Percentiles rank a stretch among this genome's conserved stretches.
Evolutionary conservation across 345 rosid species (phyloP).

Genomic region (Eucalyptus tenuipes): DNA sequence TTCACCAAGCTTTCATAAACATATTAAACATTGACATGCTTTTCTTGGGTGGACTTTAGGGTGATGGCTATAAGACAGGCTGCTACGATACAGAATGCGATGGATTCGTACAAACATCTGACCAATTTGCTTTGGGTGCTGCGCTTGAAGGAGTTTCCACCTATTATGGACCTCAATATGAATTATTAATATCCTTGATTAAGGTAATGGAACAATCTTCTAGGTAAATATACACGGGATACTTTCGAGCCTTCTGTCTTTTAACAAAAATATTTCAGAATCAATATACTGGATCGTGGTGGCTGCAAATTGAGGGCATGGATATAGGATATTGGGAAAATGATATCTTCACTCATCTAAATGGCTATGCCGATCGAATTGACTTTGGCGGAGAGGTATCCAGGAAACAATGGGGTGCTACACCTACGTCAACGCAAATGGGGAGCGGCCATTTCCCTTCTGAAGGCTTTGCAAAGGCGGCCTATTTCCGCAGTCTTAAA

Average conservation of each 20-base stretch:
- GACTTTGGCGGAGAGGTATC: neutral
- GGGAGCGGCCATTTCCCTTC: neutral
- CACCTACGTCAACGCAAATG: neutral
- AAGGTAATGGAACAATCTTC: neutral
- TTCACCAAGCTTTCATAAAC: neutral
- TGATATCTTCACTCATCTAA: neutral
- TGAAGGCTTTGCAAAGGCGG: neutral
- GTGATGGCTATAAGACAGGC: neutral
- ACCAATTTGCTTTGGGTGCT: neutral
- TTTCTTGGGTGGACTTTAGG: neutral
- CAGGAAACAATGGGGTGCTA: rapidly evolving
- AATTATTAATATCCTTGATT: neutral
- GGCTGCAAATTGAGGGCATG: neutral
- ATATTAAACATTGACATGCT: neutral
- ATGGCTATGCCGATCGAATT: neutral
- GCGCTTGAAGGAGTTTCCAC: neutral
- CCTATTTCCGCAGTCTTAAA: neutral
- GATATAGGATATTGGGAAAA: neutral
- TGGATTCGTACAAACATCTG: slow-evolving; percentile 3
- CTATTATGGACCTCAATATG: neutral
- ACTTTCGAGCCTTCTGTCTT: neutral
- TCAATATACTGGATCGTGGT: neutral
- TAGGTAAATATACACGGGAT: neutral
- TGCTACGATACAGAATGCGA: rapidly evolving
- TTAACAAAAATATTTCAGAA: neutral